Evolutionary conservation across 2,329 filamentous ascomycete genomes (phyloP).

Genomic region (Monilinia aucupariae): DNA sequence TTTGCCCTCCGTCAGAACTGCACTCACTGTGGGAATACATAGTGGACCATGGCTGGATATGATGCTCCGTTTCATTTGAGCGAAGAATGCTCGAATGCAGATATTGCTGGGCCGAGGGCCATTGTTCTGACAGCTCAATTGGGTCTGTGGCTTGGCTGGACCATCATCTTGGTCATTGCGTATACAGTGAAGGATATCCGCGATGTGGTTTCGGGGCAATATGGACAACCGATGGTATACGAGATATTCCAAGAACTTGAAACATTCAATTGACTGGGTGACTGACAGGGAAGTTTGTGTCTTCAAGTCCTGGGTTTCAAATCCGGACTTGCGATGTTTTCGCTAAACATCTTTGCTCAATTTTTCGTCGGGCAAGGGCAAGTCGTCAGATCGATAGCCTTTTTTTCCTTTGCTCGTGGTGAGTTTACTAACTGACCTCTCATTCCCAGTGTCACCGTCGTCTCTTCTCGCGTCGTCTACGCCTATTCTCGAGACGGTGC

Average conservation of each 20-base stretch:
- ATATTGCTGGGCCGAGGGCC: constrained; percentile 57
- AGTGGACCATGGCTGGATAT: constrained; percentile 48
- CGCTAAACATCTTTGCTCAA: constrained; percentile 61
- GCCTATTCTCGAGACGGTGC: constrained; percentile 69
- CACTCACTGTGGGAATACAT: background rate
- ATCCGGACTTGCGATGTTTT: constrained; percentile 56
- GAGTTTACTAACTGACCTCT: accelerated
- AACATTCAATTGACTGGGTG: constrained; percentile 27
- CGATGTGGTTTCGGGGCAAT: constrained; percentile 51
- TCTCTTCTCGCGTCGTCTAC: constrained; percentile 60
- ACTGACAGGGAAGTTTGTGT: constrained; percentile 46
- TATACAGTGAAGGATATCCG: constrained; percentile 64
- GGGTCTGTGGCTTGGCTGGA: constrained; percentile 57
- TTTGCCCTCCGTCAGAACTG: no score
- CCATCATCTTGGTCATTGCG: constrained; percentile 57
- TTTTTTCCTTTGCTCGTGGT: accelerated
- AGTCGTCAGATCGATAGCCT: background rate
- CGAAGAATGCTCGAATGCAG: constrained; percentile 64
- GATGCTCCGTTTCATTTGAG: constrained; percentile 60
- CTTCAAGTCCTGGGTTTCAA: constrained; percentile 58
- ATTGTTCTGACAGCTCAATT: constrained; percentile 57
- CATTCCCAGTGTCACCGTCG: constrained; percentile 49
- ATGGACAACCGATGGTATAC: constrained; percentile 62
- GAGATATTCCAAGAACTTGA: accelerated
- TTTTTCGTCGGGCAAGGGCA: constrained; percentile 68